Evolutionary conservation across 2,329 filamentous ascomycete genomes (phyloP).

Genomic region (Colletotrichum sublineola): DNA sequence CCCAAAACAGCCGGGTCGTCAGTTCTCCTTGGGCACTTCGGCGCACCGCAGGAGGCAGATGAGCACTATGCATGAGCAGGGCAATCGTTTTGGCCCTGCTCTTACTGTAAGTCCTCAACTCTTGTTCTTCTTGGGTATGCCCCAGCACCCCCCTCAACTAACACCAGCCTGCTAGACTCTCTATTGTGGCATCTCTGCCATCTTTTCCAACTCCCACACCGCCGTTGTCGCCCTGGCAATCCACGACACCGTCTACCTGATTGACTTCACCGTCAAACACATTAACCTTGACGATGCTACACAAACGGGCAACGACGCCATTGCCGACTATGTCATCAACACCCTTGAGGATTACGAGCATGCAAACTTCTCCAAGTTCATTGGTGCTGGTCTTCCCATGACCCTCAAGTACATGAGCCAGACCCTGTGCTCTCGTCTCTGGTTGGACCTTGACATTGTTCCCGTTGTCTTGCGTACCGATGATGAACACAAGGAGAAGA

Average conservation of each 20-base stretch:
- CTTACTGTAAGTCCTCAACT: conserved; percentile 56
- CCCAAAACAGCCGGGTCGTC: conserved; percentile 47
- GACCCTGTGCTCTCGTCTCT: conserved; percentile 76
- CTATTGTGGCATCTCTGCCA: conserved; percentile 73
- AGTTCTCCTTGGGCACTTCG: conserved; percentile 61
- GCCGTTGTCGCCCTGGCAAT: conserved; percentile 76
- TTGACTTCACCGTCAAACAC: conserved; percentile 78
- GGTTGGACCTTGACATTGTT: conserved; percentile 82
- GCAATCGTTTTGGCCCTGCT: conserved; percentile 59
- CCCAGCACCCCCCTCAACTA: neutral
- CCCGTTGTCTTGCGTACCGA: conserved; percentile 73
- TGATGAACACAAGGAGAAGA: conserved; percentile 57
- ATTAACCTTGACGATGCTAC: conserved; percentile 60
- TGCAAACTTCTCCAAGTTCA: conserved; percentile 78
- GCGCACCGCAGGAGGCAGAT: conserved; percentile 61
- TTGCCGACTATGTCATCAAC: conserved; percentile 71
- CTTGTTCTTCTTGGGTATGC: neutral
- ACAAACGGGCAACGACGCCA: conserved; percentile 57
- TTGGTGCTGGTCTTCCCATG: conserved; percentile 78
- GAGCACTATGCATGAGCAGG: conserved; percentile 59
- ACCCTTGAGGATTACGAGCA: conserved; percentile 72
- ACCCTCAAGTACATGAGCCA: conserved; percentile 73
- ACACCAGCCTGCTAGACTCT: conserved; percentile 59
- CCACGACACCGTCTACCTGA: conserved; percentile 80
- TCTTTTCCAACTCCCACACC: conserved; percentile 63